These are phyloP conservation scores for Aegilops sharonensis DNA, from an alignment of 176 grass and related monocot species.

Conservation along the genomic window DNA sequence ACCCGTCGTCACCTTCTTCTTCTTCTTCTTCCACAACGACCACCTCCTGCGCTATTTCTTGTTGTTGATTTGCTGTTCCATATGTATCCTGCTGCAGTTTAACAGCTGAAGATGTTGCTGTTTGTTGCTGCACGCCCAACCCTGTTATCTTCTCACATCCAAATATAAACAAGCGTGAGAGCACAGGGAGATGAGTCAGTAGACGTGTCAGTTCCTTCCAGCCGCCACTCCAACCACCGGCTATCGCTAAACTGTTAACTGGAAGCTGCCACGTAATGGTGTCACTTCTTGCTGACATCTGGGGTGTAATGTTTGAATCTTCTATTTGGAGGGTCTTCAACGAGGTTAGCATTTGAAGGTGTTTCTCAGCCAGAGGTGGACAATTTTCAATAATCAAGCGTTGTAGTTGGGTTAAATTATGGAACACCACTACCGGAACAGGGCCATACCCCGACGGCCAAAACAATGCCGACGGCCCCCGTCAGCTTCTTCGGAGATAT, in stretches of 20 bases:
- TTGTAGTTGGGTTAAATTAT: background rate
- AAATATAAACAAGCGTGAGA: rapidly evolving
- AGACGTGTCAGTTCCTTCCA: conserved; percentile 1
- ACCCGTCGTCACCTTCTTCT: background rate
- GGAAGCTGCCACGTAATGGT: background rate
- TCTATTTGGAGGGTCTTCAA: background rate
- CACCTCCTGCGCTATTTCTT: background rate
- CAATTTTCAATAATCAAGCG: rapidly evolving
- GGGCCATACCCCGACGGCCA: too few relatives aligned
- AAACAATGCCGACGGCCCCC: too few relatives aligned
- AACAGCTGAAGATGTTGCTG: too few relatives aligned
- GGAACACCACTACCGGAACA: too few relatives aligned
- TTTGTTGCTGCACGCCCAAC: background rate
- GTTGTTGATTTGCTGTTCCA: too few relatives aligned
- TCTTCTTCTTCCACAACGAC: background rate
- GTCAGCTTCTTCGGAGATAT: too few relatives aligned
- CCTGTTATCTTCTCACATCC: background rate
- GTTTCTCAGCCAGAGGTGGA: background rate
- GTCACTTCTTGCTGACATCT: background rate
- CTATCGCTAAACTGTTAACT: background rate
- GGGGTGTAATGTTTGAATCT: rapidly evolving
- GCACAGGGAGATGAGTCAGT: background rate
- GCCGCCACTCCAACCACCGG: rapidly evolving
- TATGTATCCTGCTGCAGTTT: background rate
- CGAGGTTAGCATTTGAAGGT: background rate